Conservation (phyloP, 1,284 basidiomycete species). For the Cryptococcus maquisensis region DNA sequence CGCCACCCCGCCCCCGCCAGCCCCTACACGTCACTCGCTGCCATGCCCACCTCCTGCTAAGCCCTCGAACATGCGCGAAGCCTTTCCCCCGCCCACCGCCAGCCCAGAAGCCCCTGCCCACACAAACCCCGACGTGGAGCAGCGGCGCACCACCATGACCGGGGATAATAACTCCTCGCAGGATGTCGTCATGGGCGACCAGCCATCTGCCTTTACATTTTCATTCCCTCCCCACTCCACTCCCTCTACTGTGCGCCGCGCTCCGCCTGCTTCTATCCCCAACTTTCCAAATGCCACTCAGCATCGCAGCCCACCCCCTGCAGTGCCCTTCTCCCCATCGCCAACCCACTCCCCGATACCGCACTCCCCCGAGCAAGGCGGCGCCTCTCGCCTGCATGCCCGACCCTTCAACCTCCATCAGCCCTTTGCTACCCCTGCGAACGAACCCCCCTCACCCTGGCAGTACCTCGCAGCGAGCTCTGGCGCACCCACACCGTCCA, state of each 20-base stretch:
- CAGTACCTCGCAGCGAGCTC: constrained; percentile 40
- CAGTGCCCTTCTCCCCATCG: constrained; percentile 22
- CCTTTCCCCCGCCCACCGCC: not conserved
- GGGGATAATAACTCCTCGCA: too few relatives aligned
- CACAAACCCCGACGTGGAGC: not conserved
- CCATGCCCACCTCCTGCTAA: not conserved
- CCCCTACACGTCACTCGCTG: too few relatives aligned
- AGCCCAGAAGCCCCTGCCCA: too few relatives aligned
- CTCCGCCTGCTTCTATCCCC: constrained; percentile 23
- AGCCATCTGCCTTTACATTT: too few relatives aligned
- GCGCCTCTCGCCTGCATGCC: constrained; percentile 2
- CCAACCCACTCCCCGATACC: constrained; percentile 20
- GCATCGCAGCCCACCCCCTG: constrained; percentile 18
- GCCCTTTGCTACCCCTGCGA: constrained; percentile 9
- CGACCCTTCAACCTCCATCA: constrained; percentile 5
- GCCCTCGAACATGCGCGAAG: not conserved
- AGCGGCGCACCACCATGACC: too few relatives aligned
- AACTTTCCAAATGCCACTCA: constrained; percentile 25
- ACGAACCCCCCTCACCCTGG: constrained; percentile 38
- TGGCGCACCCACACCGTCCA: constrained; percentile 47
- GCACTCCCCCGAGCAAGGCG: constrained; percentile 11
- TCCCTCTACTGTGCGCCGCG: constrained; percentile 14
- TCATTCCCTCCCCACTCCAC: constrained; percentile 1
- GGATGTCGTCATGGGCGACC: too few relatives aligned
- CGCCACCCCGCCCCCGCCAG: too few relatives aligned